phyloP scores from a whole-genome alignment of 2,329 filamentous ascomycete genomes.

The Coniochaeta pulveracea region DNA sequence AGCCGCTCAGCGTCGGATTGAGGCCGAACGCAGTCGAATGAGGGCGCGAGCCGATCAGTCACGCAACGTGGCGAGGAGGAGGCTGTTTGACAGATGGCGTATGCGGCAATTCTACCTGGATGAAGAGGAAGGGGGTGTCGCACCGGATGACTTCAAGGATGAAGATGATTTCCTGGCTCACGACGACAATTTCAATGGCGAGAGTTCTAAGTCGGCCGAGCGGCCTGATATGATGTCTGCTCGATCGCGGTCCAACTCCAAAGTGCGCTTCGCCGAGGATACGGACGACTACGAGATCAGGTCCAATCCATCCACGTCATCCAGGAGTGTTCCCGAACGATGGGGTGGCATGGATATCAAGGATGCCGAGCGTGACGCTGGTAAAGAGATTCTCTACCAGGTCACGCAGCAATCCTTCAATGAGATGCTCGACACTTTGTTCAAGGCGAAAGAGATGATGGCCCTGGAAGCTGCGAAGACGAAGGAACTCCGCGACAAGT shows the following conservation, averaged over 20 bases:
- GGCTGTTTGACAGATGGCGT: conserved; percentile 62
- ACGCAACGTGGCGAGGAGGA: conserved; percentile 30
- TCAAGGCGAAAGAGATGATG: conserved; percentile 68
- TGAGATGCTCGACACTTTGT: conserved; percentile 78
- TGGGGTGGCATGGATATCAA: conserved; percentile 73
- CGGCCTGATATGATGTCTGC: conserved; percentile 26
- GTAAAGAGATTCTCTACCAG: conserved; percentile 82
- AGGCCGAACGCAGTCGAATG: conserved; percentile 18
- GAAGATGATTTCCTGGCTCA: conserved; percentile 42
- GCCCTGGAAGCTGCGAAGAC: conserved; percentile 58
- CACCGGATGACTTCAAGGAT: conserved; percentile 52
- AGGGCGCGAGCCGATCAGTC: conserved; percentile 26
- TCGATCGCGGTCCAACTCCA: conserved; percentile 64
- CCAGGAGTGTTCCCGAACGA: conserved; percentile 58
- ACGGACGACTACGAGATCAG: conserved; percentile 56
- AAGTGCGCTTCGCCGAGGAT: conserved; percentile 67
- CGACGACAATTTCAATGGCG: conserved; percentile 23
- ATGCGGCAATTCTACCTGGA: conserved; percentile 73
- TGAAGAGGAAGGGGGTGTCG: conserved; percentile 65
- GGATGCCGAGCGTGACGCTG: conserved; percentile 69
- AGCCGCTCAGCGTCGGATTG: too few species aligned
- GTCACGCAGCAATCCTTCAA: conserved; percentile 89
- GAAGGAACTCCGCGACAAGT: conserved; percentile 46
- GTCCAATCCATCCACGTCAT: conserved; percentile 64
- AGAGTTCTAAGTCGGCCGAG: conserved; percentile 31